phyloP scores from a whole-genome alignment of 371 early-diverging fungal species.

The Synchytrium microbalum region DNA sequence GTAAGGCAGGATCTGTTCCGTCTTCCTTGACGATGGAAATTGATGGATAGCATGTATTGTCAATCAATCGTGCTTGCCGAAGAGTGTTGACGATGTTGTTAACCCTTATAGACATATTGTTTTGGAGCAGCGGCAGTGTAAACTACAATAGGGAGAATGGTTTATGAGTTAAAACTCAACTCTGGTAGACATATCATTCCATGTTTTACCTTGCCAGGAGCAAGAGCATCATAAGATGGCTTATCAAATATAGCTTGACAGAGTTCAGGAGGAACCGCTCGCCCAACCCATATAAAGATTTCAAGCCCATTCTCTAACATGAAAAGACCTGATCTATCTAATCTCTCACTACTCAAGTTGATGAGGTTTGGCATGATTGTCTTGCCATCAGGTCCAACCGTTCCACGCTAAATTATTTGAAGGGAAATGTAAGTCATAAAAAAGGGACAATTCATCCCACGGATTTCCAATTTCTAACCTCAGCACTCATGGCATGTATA shows the following conservation, averaged over 20 bases:
- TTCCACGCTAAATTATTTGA: constrained; percentile 25
- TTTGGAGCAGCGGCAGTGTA: constrained; percentile 31
- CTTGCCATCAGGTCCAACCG: constrained; percentile 36
- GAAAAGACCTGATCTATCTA: constrained; percentile 77
- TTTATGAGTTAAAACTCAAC: background rate
- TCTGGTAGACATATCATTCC: no score
- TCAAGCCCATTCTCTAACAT: constrained; percentile 75
- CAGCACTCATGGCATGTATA: constrained; percentile 71
- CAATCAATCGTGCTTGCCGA: constrained; percentile 26
- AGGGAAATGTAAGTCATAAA: background rate
- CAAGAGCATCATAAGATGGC: constrained; percentile 30
- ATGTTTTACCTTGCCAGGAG: constrained; percentile 36
- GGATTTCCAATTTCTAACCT: constrained; percentile 32
- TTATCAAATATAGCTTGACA: constrained; percentile 58
- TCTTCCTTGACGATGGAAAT: constrained; percentile 86
- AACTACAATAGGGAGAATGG: constrained; percentile 13
- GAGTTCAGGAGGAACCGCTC: constrained; percentile 66
- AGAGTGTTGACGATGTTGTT: constrained; percentile 32
- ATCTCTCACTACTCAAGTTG: constrained; percentile 75
- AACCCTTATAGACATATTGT: constrained; percentile 25
- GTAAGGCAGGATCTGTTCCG: constrained; percentile 67
- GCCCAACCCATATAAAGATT: constrained; percentile 84
- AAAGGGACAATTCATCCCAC: constrained; percentile 22
- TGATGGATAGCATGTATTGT: constrained; percentile 35
- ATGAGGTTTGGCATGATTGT: constrained; percentile 60